phyloP scores from a whole-genome alignment of 352 stramenopile genomes.

The Globisporangium radiosum region DNA sequence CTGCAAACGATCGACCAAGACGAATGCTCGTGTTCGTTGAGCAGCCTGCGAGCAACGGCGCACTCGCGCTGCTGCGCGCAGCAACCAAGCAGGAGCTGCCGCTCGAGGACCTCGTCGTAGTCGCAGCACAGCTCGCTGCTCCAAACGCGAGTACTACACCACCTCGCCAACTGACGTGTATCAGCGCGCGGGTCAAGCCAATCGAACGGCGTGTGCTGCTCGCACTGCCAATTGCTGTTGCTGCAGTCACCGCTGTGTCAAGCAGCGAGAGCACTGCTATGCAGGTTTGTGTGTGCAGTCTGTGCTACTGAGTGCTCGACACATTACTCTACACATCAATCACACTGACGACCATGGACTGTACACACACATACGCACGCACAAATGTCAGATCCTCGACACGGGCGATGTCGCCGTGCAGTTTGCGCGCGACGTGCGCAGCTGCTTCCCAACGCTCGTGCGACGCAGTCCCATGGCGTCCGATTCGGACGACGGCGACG shows the following conservation, averaged over 20 bases:
- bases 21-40: constrained; percentile 40
- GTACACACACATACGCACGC: too few relatives aligned
- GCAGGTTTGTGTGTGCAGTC: constrained; percentile 9
- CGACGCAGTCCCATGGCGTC: constrained; percentile 33
- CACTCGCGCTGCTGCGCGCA: constrained; percentile 28
- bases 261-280: background rate
- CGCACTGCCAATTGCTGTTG: constrained; percentile 28
- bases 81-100: constrained; percentile 40
- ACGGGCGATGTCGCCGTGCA: constrained; percentile 47
- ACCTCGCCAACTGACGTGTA: constrained; percentile 44
- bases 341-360: background rate
- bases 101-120: constrained; percentile 50
- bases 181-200: constrained; percentile 51
- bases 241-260: background rate
- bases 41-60: constrained; percentile 11
- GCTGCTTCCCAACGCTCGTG: constrained; percentile 65
- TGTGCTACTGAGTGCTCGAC: too few relatives aligned
- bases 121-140: constrained; percentile 22
- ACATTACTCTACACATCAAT: background rate
- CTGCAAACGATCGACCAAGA: background rate
- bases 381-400: constrained; percentile 33
- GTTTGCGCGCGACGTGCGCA: constrained; percentile 42
- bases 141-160: background rate
- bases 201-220: constrained; percentile 35
- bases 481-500: constrained; percentile 26